Conservation (phyloP, 2,329 filamentous ascomycete species). For the Exophiala sp. region DNA sequence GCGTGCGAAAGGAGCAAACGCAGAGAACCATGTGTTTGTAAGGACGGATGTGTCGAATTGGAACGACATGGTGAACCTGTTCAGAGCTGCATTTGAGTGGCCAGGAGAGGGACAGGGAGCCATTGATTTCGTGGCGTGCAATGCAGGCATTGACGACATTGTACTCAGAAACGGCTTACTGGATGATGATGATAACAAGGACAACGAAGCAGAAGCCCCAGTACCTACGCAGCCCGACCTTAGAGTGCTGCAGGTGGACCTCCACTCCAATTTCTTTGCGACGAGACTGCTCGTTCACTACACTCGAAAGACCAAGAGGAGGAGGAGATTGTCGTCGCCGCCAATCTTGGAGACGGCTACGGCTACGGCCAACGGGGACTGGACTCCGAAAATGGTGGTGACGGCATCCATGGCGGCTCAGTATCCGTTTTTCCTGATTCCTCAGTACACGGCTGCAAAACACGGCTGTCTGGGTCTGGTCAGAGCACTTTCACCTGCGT, state of each 20-base stretch:
- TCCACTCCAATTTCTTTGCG: constrained; percentile 34
- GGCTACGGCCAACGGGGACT: background rate
- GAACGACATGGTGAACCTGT: constrained; percentile 49
- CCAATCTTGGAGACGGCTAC: no score
- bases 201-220: background rate
- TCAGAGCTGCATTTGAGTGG: constrained; percentile 46
- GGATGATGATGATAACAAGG: background rate
- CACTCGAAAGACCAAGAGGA: constrained; percentile 27
- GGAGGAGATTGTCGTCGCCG: no score
- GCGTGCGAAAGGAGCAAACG: background rate
- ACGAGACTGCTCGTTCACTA: constrained; percentile 38
- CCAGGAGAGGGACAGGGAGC: constrained; percentile 32
- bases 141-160: constrained; percentile 52
- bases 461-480: constrained; percentile 51
- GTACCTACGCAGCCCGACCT: constrained; percentile 33
- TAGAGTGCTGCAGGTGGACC: constrained; percentile 33
- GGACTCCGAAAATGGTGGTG: constrained; percentile 37
- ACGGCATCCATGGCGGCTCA: constrained; percentile 45
- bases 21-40: constrained; percentile 34
- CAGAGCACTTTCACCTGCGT: constrained; percentile 17
- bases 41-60: constrained; percentile 51
- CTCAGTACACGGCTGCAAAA: constrained; percentile 51
- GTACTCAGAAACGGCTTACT: no score
- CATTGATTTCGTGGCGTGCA: constrained; percentile 50
- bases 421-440: constrained; percentile 33